A percentile compares a stretch with the other conserved stretches of the same genome.
These are phyloP conservation scores for Terana coerulea DNA, from an alignment of 768 basidiomycete genomes.

Conservation along the genomic window DNA sequence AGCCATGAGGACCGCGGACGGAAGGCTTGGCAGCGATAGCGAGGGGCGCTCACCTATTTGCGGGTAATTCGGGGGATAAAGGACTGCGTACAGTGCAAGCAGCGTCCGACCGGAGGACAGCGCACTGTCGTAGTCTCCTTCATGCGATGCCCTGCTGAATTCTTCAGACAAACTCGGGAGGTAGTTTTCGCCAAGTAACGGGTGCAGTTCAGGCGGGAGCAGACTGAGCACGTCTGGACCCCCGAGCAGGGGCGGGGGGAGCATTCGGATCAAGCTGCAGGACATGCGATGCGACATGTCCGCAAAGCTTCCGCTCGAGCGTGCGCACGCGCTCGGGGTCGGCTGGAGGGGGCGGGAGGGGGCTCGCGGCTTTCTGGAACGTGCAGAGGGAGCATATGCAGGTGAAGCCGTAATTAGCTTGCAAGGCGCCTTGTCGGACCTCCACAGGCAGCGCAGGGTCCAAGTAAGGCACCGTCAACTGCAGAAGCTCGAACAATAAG, in stretches of 20 bases:
- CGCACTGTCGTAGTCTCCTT: constrained; percentile 51
- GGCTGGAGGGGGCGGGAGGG: constrained; percentile 37
- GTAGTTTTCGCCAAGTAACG: constrained; percentile 54
- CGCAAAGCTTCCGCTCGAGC: constrained; percentile 29
- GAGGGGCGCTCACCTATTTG: constrained; percentile 57
- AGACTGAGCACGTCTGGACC: background rate
- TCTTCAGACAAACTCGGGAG: constrained; percentile 53
- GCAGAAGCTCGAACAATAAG: background rate
- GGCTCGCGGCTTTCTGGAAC: constrained; percentile 35
- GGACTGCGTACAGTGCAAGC: constrained; percentile 59
- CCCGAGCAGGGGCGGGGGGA: background rate
- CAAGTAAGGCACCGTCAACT: constrained; percentile 76
- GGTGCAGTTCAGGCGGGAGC: constrained; percentile 34
- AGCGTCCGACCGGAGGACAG: constrained; percentile 51
- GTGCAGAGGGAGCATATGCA: constrained; percentile 60
- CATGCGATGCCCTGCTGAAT: constrained; percentile 71
- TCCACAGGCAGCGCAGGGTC: constrained; percentile 68
- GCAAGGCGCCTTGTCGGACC: constrained; percentile 54
- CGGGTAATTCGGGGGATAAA: constrained; percentile 79
- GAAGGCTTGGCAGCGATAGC: background rate
- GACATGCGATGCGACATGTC: constrained; percentile 32
- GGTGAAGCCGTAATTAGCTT: constrained; percentile 62
- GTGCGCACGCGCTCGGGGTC: constrained; percentile 17
- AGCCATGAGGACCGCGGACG: constrained; percentile 2
- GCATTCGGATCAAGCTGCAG: constrained; percentile 4